Evolutionary conservation across 139 green algal genomes (phyloP), one percentile per base, ranked within the genome.

Genomic region (Closterium sp.): DNA sequence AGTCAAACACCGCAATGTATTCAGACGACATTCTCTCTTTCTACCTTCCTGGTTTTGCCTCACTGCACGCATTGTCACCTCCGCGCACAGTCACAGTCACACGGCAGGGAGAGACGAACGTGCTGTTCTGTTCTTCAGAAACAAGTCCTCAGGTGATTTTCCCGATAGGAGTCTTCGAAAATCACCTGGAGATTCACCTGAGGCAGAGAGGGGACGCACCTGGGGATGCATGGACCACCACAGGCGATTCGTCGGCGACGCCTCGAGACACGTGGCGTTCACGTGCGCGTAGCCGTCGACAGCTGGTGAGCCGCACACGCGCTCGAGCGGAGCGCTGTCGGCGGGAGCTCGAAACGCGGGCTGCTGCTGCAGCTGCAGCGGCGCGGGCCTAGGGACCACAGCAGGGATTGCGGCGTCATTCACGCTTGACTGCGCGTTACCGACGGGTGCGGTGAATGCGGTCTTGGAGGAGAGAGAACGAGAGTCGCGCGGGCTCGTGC

Each of bases 241-340:
- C 90, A 91, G 93, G 1, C 29, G 42, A 6, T 93, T 94, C 21
- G 97, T 96, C 0, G 96, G 95, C 2, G 93, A 96, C 19, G 42
- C 27, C 34, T 95, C 85, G 29, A 97, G 86, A 91, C 97, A 98
- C 28, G 90, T 73, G 7, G 94, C 73, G 30, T 97, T 91, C 7
- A 98, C 96, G 70, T 97, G 95, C 0, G 96, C 94, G 91, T 98
- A 98, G 17, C 94, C 95, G 88, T 97, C 96, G 19, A 96, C 89
- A 17, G 96, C 96, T 10, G 96, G 96, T 6, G 94, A 96, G 85
- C 96, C 96, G 79, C 96, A 97, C 29, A 95, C 95, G 1, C 95
- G 92, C 9, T 45, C 32, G 86, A 93, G 62, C 86, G 90, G 90
- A 79, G 62, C 62, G 62, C 62, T 24, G 62, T 79, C 62, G 19